phyloP scores from a whole-genome alignment of 163 green algal species.

The Scenedesmus sp. region DNA sequence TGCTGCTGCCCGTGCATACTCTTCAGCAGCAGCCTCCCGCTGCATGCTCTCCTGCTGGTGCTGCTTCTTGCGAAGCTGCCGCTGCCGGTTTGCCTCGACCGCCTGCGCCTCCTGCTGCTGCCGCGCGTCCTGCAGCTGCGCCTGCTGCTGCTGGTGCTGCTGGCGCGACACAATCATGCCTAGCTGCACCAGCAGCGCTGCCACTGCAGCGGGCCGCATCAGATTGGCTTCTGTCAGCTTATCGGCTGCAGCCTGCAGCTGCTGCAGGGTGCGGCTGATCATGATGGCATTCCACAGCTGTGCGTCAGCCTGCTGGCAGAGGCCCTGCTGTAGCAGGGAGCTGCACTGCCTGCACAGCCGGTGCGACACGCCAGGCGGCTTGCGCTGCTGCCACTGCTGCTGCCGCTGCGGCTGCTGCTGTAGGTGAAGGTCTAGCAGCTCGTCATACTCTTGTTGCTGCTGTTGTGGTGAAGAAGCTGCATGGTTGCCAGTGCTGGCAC shows the following conservation, averaged over 20 bases:
- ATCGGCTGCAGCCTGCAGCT: neutral
- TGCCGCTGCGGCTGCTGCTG: neutral
- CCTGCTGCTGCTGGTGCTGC: neutral
- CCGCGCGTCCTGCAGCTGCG: neutral
- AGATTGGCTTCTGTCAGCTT: neutral
- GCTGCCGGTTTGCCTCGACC: neutral
- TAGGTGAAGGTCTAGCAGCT: neutral
- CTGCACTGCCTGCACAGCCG: neutral
- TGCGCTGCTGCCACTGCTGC: neutral
- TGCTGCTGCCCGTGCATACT: neutral
- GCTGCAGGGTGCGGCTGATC: neutral
- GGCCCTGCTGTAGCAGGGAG: neutral
- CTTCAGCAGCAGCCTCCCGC: neutral
- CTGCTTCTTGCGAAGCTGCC: neutral
- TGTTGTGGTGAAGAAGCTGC: neutral
- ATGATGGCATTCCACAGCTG: neutral
- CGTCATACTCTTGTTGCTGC: neutral
- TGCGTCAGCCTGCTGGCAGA: neutral
- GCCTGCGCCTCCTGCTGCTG: neutral
- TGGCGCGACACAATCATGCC: neutral
- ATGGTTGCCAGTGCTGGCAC: neutral
- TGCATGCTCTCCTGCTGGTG: neutral
- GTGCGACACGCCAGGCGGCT: neutral
- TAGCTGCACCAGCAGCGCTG: conserved; percentile 30
- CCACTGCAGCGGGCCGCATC: conserved; percentile 25